phyloP scores from a whole-genome alignment of 2,329 filamentous ascomycete genomes.

The Madurella mycetomatis region DNA sequence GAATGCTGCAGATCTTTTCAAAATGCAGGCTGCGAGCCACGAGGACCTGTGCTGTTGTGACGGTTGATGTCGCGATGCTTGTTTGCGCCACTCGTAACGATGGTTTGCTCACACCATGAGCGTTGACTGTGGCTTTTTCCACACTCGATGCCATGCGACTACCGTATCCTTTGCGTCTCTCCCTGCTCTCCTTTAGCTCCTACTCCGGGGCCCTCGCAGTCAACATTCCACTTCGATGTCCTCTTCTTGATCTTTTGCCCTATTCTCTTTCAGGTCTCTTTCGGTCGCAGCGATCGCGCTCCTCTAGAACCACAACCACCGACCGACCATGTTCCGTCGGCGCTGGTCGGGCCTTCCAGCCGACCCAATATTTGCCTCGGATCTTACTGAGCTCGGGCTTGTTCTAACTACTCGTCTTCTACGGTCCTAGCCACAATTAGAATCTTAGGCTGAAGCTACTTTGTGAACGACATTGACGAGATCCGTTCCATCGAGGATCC shows the following conservation, averaged over 20 bases:
- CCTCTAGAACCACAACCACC: background rate
- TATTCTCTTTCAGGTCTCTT: background rate
- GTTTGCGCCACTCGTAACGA: background rate
- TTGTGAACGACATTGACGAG: conserved; percentile 70
- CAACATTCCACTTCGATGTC: too few species aligned
- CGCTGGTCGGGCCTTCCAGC: conserved; percentile 62
- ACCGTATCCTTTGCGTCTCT: background rate
- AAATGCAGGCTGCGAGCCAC: background rate
- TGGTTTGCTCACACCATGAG: too few species aligned
- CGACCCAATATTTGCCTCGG: conserved; percentile 61
- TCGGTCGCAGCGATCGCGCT: too few species aligned
- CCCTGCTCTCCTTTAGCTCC: background rate
- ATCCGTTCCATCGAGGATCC: conserved; percentile 66
- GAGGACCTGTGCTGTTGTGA: background rate
- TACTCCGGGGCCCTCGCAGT: too few species aligned
- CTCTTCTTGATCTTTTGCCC: background rate
- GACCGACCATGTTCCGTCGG: conserved; percentile 66
- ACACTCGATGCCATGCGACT: too few species aligned
- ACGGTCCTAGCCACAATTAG: background rate
- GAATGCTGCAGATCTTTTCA: background rate
- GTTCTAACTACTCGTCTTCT: conserved; percentile 21
- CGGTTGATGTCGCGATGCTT: background rate
- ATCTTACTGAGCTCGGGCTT: conserved; percentile 70
- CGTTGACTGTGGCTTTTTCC: too few species aligned
- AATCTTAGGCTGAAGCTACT: conserved; percentile 58